These are phyloP conservation scores for Saccharomycodes ludwigii DNA, from an alignment of 805 yeast species.

Conservation along the genomic window DNA sequence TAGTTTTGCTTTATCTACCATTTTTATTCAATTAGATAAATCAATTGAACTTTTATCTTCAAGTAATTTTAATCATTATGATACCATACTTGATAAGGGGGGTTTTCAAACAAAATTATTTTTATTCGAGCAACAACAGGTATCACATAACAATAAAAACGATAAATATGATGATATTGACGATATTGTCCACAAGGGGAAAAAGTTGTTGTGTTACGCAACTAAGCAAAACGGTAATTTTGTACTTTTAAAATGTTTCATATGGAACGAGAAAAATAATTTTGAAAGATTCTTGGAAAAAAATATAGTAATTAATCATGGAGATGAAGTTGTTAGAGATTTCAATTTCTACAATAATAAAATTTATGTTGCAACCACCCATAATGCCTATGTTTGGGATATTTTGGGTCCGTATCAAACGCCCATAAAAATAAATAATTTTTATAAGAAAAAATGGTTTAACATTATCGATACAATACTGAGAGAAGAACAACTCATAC, in stretches of 20 bases:
- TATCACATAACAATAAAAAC: too few species aligned
- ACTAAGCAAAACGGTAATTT: constrained; percentile 4
- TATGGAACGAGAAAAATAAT: constrained; percentile 6
- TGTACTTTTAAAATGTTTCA: constrained; percentile 14
- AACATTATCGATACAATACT: background rate
- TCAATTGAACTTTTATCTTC: constrained; percentile 17
- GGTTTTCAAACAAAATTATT: constrained; percentile 11
- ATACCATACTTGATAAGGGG: constrained; percentile 20
- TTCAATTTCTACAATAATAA: background rate
- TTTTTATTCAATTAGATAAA: constrained; percentile 18
- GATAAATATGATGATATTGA: background rate
- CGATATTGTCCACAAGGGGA: too few species aligned
- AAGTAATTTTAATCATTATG: constrained; percentile 21
- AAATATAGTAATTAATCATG: background rate
- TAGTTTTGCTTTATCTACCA: constrained; percentile 16
- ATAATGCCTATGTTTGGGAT: background rate
- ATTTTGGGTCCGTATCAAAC: background rate
- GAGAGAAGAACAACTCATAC: background rate
- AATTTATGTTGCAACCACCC: background rate
- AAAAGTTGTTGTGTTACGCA: too few species aligned
- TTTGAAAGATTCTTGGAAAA: constrained; percentile 15
- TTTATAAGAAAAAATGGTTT: constrained; percentile 1
- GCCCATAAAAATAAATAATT: background rate
- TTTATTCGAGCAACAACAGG: background rate
- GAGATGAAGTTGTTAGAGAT: background rate